phyloP scores from a whole-genome alignment of 169 alveolate species.

The Cryptosporidium sp. region DNA sequence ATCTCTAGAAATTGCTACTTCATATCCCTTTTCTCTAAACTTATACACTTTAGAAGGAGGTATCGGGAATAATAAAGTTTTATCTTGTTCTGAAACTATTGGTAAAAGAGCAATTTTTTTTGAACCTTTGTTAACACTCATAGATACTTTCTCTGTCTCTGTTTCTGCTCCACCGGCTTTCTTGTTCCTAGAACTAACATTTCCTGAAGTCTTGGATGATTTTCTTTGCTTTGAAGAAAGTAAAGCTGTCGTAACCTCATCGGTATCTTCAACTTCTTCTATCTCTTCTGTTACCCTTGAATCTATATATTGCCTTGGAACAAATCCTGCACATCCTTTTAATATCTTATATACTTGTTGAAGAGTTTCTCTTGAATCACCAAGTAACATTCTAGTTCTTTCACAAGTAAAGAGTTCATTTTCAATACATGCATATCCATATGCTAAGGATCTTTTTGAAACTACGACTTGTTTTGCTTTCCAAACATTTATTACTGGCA shows the following conservation, averaged over 20 bases:
- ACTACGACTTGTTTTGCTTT: constrained; percentile 78
- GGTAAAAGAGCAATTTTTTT: constrained; percentile 60
- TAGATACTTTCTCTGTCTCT: neutral
- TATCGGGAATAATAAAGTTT: constrained; percentile 28
- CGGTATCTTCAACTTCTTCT: constrained; percentile 16
- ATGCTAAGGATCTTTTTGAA: constrained; percentile 78
- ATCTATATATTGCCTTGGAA: constrained; percentile 17
- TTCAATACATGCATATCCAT: constrained; percentile 81
- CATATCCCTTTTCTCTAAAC: constrained; percentile 60
- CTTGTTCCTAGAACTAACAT: neutral
- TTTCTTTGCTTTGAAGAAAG: constrained; percentile 5
- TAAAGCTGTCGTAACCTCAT: constrained; percentile 10
- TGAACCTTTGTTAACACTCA: neutral
- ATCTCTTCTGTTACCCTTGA: constrained; percentile 55
- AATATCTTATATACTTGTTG: constrained; percentile 22
- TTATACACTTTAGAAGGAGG: constrained; percentile 37
- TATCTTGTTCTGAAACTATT: constrained; percentile 23
- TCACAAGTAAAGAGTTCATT: constrained; percentile 82
- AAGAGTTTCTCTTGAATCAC: constrained; percentile 73
- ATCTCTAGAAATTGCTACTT: constrained; percentile 27
- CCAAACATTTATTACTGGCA: constrained; percentile 84
- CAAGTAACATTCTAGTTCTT: constrained; percentile 79
- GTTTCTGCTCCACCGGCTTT: neutral
- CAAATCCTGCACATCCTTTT: constrained; percentile 6
- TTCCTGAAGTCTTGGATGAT: neutral